phyloP scores from a whole-genome alignment of 192 early-diverging fungal genomes.

The Backusella sp. region DNA sequence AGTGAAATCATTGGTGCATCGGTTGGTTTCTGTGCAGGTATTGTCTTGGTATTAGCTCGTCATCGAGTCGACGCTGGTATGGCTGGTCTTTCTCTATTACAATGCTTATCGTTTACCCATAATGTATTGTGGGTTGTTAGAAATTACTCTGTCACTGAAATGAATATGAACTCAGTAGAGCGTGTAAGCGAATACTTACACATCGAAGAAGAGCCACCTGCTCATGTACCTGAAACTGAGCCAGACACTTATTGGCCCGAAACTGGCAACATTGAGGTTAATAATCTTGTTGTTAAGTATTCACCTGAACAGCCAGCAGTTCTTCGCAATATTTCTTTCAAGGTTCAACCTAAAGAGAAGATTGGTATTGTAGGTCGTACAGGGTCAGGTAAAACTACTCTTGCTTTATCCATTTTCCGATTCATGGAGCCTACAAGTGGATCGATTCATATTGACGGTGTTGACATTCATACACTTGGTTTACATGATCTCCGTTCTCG shows the following conservation, averaged over 20 bases:
- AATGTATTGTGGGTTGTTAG: slow-evolving; percentile 78
- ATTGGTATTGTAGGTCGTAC: slow-evolving; percentile 54
- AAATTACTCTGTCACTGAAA: slow-evolving; percentile 76
- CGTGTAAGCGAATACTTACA: slow-evolving; percentile 78
- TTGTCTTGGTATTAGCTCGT: slow-evolving; percentile 55
- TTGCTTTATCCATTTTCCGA: slow-evolving; percentile 47
- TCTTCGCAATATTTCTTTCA: slow-evolving; percentile 43
- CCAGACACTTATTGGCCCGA: slow-evolving; percentile 31
- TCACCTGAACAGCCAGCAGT: slow-evolving; percentile 43
- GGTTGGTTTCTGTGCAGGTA: slow-evolving; percentile 63
- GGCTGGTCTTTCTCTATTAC: slow-evolving; percentile 81
- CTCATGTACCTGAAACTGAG: not conserved
- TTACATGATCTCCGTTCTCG: slow-evolving; percentile 64
- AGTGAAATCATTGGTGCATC: slow-evolving; percentile 73
- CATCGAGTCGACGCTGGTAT: slow-evolving; percentile 73
- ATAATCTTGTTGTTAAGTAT: slow-evolving; percentile 36
- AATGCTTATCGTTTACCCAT: slow-evolving; percentile 79
- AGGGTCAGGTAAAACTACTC: slow-evolving; percentile 49
- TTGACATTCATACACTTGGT: slow-evolving; percentile 67
- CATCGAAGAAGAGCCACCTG: slow-evolving; percentile 73
- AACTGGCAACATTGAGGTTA: slow-evolving; percentile 33
- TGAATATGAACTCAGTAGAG: slow-evolving; percentile 86
- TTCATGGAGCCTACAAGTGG: slow-evolving; percentile 49
- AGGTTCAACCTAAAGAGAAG: slow-evolving; percentile 39
- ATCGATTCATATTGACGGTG: slow-evolving; percentile 63